Percentiles rank a stretch among this genome's conserved stretches.
Conservation (phyloP, 805 yeast genomes). For the Maudiozyma bulderi region DNA sequence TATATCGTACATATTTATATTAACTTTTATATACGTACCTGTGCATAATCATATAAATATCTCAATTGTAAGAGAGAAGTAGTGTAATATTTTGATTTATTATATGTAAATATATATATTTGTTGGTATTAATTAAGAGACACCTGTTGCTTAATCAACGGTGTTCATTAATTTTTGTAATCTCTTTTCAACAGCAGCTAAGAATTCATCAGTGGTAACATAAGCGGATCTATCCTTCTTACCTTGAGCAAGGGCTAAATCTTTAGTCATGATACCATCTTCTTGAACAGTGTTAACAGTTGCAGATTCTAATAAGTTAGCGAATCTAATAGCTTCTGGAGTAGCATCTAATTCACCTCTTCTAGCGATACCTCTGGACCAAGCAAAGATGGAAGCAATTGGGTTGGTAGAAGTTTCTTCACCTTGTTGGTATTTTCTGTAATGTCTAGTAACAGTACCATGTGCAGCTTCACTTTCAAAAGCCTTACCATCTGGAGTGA, state of each 20-base stretch:
- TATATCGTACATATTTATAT: too few relatives aligned
- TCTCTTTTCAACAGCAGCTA: constrained; percentile 64
- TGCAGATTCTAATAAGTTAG: constrained; percentile 52
- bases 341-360: constrained; percentile 71
- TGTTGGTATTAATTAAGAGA: background rate
- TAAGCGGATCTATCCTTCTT: constrained; percentile 50
- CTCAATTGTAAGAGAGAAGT: too few relatives aligned
- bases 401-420: constrained; percentile 79
- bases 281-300: constrained; percentile 63
- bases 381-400: constrained; percentile 76
- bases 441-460: constrained; percentile 82
- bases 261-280: constrained; percentile 76
- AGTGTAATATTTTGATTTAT: too few relatives aligned
- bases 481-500: constrained; percentile 81
- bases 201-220: constrained; percentile 67
- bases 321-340: constrained; percentile 61
- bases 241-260: constrained; percentile 65
- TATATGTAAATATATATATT: background rate
- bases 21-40: too few relatives aligned
- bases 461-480: constrained; percentile 83
- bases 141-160: constrained; percentile 11
- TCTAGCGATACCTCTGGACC: constrained; percentile 77
- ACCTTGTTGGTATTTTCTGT: constrained; percentile 72
- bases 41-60: too few relatives aligned
- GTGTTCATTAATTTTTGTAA: constrained; percentile 31